Conservation (phyloP, 2,329 filamentous ascomycete species). For the Trichoderma arundinaceum region DNA sequence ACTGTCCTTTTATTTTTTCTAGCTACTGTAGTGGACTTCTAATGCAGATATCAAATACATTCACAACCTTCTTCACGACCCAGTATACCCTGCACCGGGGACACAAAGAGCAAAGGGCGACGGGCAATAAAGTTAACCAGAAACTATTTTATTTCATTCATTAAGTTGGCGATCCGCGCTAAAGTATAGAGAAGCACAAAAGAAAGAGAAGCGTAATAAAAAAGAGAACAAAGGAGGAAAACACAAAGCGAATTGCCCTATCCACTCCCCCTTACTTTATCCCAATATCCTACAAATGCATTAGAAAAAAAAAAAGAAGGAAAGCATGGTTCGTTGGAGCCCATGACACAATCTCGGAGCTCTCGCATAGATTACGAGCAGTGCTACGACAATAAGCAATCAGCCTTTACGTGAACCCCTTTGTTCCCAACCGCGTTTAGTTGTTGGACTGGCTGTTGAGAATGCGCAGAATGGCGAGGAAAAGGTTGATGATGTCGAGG, state of each 20-base stretch:
- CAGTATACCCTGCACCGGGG: no score
- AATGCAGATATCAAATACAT: constrained; percentile 66
- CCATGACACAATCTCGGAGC: background rate
- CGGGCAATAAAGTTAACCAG: background rate
- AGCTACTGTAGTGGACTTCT: constrained; percentile 65
- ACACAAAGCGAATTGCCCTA: background rate
- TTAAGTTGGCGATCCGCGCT: background rate
- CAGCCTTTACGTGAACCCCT: background rate
- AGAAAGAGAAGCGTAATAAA: background rate
- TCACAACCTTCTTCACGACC: constrained; percentile 39
- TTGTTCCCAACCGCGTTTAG: constrained; percentile 52
- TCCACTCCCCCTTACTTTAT: constrained; percentile 1
- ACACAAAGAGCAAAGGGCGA: no score
- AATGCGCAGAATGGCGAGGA: constrained; percentile 93
- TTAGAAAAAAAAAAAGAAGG: background rate
- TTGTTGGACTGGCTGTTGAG: constrained; percentile 96
- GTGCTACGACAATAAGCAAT: no score
- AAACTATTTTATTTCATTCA: background rate
- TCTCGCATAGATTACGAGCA: background rate
- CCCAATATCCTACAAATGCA: constrained; percentile 23
- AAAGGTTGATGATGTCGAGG: constrained; percentile 95
- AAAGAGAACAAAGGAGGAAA: background rate
- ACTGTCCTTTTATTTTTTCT: constrained; percentile 46
- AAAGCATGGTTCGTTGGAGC: background rate
- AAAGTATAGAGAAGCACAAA: background rate